Percentiles rank a stretch among this genome's conserved stretches.
Conservation (phyloP, 345 rosid genomes). For the Pseudoturritis turrita region DNA sequence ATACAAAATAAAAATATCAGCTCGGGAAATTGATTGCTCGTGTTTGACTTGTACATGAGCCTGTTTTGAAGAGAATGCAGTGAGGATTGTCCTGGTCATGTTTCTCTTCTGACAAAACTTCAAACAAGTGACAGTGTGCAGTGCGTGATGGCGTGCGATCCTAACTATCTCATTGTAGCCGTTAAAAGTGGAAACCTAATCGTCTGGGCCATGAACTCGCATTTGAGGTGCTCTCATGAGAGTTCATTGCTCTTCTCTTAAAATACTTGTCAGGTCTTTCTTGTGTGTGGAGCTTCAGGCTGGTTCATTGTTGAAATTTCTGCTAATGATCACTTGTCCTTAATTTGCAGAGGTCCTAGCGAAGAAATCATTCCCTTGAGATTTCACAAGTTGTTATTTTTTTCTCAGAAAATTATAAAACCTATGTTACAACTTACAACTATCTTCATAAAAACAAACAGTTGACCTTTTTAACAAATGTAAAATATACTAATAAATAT, state of each 20-base stretch:
- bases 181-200: conserved; percentile 67
- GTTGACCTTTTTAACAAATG: too few relatives aligned
- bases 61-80: conserved; percentile 41
- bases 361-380: conserved; percentile 55
- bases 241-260: neutral
- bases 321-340: conserved; percentile 20
- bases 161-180: conserved; percentile 54
- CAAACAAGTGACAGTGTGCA: conserved; percentile 47
- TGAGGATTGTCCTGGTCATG: conserved; percentile 75
- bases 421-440: too few relatives aligned
- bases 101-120: conserved; percentile 54
- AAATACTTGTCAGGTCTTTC: conserved; percentile 4
- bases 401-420: too few relatives aligned
- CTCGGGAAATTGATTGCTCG: conserved; percentile 52
- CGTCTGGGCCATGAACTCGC: conserved; percentile 71
- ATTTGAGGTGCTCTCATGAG: conserved; percentile 61
- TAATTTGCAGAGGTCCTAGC: conserved; percentile 45
- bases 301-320: conserved; percentile 17
- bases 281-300: neutral
- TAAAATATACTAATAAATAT: too few relatives aligned
- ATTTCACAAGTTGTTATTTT: too few relatives aligned
- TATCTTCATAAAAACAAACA: too few relatives aligned
- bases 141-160: conserved; percentile 59
- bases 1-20: neutral
- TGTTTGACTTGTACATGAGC: conserved; percentile 68